Conservation (phyloP, 2,329 filamentous ascomycete genomes). For the Phialophora tarda region DNA sequence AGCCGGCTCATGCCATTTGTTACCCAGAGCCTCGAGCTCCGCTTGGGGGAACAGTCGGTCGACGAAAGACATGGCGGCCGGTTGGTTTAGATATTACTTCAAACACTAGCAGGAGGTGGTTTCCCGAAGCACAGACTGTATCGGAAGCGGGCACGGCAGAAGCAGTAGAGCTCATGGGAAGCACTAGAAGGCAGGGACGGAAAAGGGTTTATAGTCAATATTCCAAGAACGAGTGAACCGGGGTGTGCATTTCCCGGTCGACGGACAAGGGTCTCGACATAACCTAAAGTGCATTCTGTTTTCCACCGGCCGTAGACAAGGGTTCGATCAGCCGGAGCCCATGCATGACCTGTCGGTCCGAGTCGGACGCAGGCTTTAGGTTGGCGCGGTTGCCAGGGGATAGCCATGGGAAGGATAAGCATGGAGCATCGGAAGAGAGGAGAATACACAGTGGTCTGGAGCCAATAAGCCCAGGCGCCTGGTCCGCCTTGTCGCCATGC, state of each 20-base stretch:
- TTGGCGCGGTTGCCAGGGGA: slow-evolving; percentile 12
- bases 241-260: slow-evolving; percentile 1
- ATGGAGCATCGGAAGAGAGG: slow-evolving; percentile 23
- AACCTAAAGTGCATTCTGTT: slow-evolving; percentile 4
- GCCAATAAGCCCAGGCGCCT: slow-evolving; percentile 16
- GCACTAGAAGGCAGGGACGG: slow-evolving; percentile 23
- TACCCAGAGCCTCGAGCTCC: slow-evolving; percentile 36
- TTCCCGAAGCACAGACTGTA: slow-evolving; percentile 7
- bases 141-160: slow-evolving; percentile 26
- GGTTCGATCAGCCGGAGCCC: slow-evolving; percentile 10
- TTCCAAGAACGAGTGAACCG: neutral
- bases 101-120: neutral
- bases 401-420: slow-evolving; percentile 10
- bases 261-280: slow-evolving; percentile 5
- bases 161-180: slow-evolving; percentile 14
- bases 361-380: slow-evolving; percentile 14
- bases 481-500: neutral
- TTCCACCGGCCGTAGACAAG: slow-evolving; percentile 23
- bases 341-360: slow-evolving; percentile 22
- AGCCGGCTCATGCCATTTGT: slow-evolving; percentile 31
- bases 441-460: slow-evolving; percentile 4
- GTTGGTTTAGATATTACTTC: neutral
- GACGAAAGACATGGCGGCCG: slow-evolving; percentile 29
- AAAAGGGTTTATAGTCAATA: slow-evolving; percentile 30
- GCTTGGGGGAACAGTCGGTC: slow-evolving; percentile 31